These are phyloP conservation scores for Dendrostoma leiphaemia DNA, from an alignment of 2,329 filamentous ascomycete genomes.

Conservation along the genomic window DNA sequence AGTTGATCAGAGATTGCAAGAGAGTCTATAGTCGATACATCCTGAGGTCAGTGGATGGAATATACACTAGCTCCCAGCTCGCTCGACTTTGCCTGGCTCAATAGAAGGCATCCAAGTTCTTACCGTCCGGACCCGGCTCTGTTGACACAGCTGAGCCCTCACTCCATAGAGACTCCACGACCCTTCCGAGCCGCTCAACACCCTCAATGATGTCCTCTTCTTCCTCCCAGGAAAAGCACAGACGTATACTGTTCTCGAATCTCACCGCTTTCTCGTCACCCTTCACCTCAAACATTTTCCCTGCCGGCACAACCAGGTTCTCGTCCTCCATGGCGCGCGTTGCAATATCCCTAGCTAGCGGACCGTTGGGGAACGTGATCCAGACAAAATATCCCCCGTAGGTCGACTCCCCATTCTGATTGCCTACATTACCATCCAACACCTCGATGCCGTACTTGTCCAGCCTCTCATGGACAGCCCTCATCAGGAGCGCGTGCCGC, in stretches of 20 bases:
- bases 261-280: constrained; percentile 51
- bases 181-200: constrained; percentile 43
- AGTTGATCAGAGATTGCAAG: too few relatives aligned
- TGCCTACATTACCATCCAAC: constrained; percentile 34
- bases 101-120: constrained; percentile 10
- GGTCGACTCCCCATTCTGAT: constrained; percentile 46
- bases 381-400: constrained; percentile 88
- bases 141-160: background rate
- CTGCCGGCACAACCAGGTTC: constrained; percentile 66
- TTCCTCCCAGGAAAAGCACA: constrained; percentile 74
- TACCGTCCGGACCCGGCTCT: background rate
- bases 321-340: constrained; percentile 58
- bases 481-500: constrained; percentile 50
- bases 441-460: constrained; percentile 58
- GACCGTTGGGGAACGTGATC: constrained; percentile 59
- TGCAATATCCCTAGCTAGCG: constrained; percentile 55
- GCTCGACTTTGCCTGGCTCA: background rate
- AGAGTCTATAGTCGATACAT: too few relatives aligned
- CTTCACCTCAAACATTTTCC: constrained; percentile 66
- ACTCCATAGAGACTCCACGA: constrained; percentile 12
- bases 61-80: too few relatives aligned
- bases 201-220: constrained; percentile 66
- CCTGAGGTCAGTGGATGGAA: too few relatives aligned
- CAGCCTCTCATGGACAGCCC: constrained; percentile 58
- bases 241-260: constrained; percentile 60